These are phyloP conservation scores for Biancaea sappan DNA, from an alignment of 306 rosid species.

Conservation along the genomic window DNA sequence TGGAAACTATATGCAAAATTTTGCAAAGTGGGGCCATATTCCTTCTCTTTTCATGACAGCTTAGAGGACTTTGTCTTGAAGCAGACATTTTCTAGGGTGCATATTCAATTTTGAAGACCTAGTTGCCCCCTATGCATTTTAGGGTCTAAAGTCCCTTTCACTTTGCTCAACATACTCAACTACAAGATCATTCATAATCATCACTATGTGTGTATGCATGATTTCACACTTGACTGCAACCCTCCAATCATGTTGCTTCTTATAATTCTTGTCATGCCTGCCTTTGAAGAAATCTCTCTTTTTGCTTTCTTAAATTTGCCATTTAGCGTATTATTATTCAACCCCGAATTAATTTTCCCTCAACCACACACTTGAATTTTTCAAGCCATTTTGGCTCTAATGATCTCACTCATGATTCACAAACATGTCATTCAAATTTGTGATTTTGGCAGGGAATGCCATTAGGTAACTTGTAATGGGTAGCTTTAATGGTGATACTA, in stretches of 20 bases:
- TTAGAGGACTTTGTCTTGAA: not conserved
- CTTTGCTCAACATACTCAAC: not conserved
- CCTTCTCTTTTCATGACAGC: not conserved
- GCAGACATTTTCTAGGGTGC: not conserved
- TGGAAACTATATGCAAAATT: not conserved
- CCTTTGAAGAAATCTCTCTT: not conserved
- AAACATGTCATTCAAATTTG: too few species aligned
- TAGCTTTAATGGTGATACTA: too few species aligned
- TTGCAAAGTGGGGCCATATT: not conserved
- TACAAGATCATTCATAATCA: not conserved
- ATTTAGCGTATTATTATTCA: too few species aligned
- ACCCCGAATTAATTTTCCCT: too few species aligned
- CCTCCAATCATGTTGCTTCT: not conserved
- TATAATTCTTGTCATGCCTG: not conserved
- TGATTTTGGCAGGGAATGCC: too few species aligned
- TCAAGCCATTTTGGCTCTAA: too few species aligned
- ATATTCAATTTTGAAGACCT: not conserved
- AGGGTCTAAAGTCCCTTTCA: not conserved
- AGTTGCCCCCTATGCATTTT: not conserved
- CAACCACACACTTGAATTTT: too few species aligned
- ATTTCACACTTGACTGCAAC: not conserved
- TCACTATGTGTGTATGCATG: not conserved
- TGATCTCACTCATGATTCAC: too few species aligned
- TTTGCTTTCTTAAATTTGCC: too few species aligned
- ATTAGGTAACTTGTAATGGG: too few species aligned